Evolutionary conservation across 2,329 filamentous ascomycete species (phyloP), one percentile per base, ranked within the genome.

Genomic region (Simplicillium sp.): DNA sequence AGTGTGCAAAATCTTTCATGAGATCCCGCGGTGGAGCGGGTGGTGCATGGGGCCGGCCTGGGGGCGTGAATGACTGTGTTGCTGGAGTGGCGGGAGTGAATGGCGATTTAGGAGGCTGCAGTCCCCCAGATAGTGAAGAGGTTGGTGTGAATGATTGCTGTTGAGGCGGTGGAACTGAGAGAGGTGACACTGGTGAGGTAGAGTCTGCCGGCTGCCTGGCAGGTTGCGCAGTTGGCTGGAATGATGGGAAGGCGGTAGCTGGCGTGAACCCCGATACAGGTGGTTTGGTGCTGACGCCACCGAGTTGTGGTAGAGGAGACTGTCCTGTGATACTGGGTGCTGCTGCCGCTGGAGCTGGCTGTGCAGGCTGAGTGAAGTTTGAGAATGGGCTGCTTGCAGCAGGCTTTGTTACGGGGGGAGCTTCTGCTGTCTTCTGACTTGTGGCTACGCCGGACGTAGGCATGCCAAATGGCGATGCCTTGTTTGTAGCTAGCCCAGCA

Each of bases 1-100:
- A 80, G 18, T 61, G 64, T 1, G 71, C 65, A 25, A 79, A 69
- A 37, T 70, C 64, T 7, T 56, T 66, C 48, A 77, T 61, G 3
- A 60, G 50, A 43, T 77, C 70, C 17, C 58, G 53, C 15, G 50
- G 42, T 7, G 49, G 45, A 2, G 43, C 38, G n/a, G 41, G 40
- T 7, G 31, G 12, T 33, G 12, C 6, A 13, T 13, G 31, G 12
- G 31, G 13, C 12, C 13, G 28, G 7, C 8, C 38, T 14, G 48
- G 33, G 36, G 48, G 34, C 18, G 48, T 40, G 14, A 17, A 28
- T 37, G 44, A 28, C 33, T 44, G 47, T 29, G 25, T 11, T 17
- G 44, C 18, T 38, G 41, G 37, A 39, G 29, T 31, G 37, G 38
- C 17, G 7, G 42, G 28, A 31, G 25, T 13, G 42, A 38, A n/a